Evolutionary conservation across 257 asterid species (phyloP), one percentile per base, ranked within the genome.

Genomic region (Nicotiana benthamiana): DNA sequence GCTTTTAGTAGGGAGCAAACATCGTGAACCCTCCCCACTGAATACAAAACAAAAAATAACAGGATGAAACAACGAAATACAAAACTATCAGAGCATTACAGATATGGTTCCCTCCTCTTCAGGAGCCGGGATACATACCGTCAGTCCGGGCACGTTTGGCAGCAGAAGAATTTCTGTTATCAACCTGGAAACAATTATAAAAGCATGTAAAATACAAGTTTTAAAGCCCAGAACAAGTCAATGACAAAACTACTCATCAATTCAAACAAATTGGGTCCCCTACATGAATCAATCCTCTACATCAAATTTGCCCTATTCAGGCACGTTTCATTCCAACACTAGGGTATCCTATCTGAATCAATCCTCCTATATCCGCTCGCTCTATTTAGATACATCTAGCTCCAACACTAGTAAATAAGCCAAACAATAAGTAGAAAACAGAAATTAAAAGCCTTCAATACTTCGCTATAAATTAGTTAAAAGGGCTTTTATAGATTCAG

Each of bases 91-190:
- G 20, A 63, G 40, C 26, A 63, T 46, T 17, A 48, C 22, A 46
- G 22, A 46, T 27, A 27, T 30, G 20, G 27, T 52, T 43, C 65
- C 81, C 61, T 24, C 28, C 56, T 76, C 12, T 61, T 76, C 15
- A 81, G 52, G 32, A 11, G 48, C 68, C 20, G 5, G 64, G 10
- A 28, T 61, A 46, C 81, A 80, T 89, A 93, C 97, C 94, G 66
- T 93, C 97, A 77, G 96, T 93, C 78, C 97, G 89, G 72, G 95
- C 97, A 75, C 96, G 93, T 79, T 93, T 93, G 72, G 92, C 88
- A 52, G 97, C 95, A 6, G 97, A 92, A 78, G 97, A 90, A 79
- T 90, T 93, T 81, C 97, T 86, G 90, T 81, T 92, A 84, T 90
- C 97, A 28, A 92, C 93, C 97, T 93, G 86, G 34, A 81, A 82